A percentile compares a stretch with the other conserved stretches of the same genome.
These are phyloP conservation scores for Rhizoclosmatium sp. DNA, from an alignment of 192 early-diverging fungal species.

Conservation along the genomic window DNA sequence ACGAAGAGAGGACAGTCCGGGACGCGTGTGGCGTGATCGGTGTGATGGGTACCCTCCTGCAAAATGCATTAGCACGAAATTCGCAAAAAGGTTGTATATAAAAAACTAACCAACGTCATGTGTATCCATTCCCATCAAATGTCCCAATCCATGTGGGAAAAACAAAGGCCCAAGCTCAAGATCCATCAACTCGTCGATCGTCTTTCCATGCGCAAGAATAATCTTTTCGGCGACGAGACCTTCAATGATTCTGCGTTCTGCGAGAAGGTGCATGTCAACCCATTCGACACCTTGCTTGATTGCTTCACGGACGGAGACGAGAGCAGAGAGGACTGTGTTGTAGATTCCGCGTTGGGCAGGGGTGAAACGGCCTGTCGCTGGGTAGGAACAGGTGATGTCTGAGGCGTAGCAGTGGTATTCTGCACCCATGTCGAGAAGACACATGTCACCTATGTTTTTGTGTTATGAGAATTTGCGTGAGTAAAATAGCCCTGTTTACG, in stretches of 20 bases:
- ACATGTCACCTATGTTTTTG: constrained; percentile 49
- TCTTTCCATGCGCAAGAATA: constrained; percentile 62
- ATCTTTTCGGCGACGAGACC: constrained; percentile 78
- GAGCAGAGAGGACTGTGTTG: constrained; percentile 81
- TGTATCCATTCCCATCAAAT: constrained; percentile 69
- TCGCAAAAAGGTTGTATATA: too few relatives aligned
- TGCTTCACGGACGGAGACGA: constrained; percentile 71
- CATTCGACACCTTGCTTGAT: constrained; percentile 80
- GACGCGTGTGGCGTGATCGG: constrained; percentile 70
- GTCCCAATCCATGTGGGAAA: constrained; percentile 94
- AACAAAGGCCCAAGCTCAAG: constrained; percentile 79
- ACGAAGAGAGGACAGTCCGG: constrained; percentile 79
- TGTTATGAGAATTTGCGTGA: too few relatives aligned
- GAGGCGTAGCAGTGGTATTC: constrained; percentile 82
- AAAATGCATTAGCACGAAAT: too few relatives aligned
- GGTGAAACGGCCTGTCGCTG: constrained; percentile 77
- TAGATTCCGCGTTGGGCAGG: constrained; percentile 78
- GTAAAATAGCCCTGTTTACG: too few relatives aligned
- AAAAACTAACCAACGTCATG: constrained; percentile 76
- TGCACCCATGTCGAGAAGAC: constrained; percentile 67
- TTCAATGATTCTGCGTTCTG: constrained; percentile 68
- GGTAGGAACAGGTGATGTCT: constrained; percentile 91
- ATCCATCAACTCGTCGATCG: constrained; percentile 62
- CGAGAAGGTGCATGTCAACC: constrained; percentile 82
- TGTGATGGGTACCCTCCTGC: constrained; percentile 71